A percentile compares a stretch with the other conserved stretches of the same genome.
phyloP scores from a whole-genome alignment of 1,284 basidiomycete species.

The Amylostereum areolatum region DNA sequence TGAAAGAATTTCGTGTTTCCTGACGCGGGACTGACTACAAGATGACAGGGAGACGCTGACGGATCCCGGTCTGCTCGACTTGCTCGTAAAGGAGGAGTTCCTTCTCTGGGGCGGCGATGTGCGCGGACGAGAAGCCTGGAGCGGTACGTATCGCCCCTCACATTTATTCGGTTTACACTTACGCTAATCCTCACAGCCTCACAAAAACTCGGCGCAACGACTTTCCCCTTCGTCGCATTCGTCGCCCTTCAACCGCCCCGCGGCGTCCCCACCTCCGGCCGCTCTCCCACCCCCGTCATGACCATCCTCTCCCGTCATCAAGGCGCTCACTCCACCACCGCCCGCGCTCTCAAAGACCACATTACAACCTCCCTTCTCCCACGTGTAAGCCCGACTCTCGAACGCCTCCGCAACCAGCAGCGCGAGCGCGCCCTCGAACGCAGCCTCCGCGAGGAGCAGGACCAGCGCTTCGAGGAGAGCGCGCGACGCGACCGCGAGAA shows the following conservation, averaged over 20 bases:
- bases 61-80: conserved; percentile 61
- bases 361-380: conserved; percentile 71
- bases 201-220: conserved; percentile 82
- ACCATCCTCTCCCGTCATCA: conserved; percentile 81
- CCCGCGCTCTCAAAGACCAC: conserved; percentile 57
- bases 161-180: background rate
- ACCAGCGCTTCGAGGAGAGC: conserved; percentile 68
- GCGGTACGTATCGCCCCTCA: conserved; percentile 46
- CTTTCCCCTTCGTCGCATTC: conserved; percentile 91
- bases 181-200: conserved; percentile 44
- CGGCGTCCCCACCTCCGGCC: conserved; percentile 31
- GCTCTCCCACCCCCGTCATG: conserved; percentile 44
- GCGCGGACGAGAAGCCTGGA: conserved; percentile 76
- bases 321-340: conserved; percentile 61
- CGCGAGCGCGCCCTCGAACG: conserved; percentile 57
- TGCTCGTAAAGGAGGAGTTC: conserved; percentile 65
- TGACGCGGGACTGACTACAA: no score
- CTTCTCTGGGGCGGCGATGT: conserved; percentile 86
- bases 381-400: conserved; percentile 71
- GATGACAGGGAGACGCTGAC: conserved; percentile 68
- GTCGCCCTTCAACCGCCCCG: conserved; percentile 78
- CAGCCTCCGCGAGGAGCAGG: conserved; percentile 74
- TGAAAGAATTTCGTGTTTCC: no score
- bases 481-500: conserved; percentile 67
- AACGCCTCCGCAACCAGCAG: conserved; percentile 46